Conservation (phyloP, 768 basidiomycete species). For the Tephrocybe rancida region DNA sequence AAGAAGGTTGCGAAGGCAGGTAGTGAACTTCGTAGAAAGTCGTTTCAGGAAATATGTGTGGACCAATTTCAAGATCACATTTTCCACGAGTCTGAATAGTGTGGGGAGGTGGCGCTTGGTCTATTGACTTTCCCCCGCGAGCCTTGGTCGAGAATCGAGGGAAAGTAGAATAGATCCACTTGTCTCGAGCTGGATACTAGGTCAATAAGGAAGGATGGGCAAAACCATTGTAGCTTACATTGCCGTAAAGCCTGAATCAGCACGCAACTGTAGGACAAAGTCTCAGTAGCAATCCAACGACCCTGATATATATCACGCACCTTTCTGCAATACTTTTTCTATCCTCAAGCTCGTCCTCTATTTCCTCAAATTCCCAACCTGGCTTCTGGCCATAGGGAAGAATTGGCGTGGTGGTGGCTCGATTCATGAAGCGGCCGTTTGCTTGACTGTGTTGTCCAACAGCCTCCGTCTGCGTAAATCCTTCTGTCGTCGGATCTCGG, state of each 20-base stretch:
- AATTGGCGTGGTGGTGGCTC: conserved; percentile 17
- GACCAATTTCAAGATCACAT: conserved; percentile 75
- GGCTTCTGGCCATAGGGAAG: conserved; percentile 61
- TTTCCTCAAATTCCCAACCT: conserved; percentile 58
- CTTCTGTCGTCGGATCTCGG: conserved; percentile 13
- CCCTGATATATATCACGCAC: conserved; percentile 28
- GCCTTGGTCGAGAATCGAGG: conserved; percentile 72
- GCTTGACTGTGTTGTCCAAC: conserved; percentile 19
- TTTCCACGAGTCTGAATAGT: conserved; percentile 65
- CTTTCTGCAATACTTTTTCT: conserved; percentile 61
- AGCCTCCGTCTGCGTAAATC: conserved; percentile 3
- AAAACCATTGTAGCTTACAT: conserved; percentile 43
- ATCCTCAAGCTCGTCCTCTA: conserved; percentile 41
- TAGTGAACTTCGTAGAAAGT: conserved; percentile 77
- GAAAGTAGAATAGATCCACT: conserved; percentile 69
- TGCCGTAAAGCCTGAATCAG: conserved; percentile 70
- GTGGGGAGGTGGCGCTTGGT: conserved; percentile 63
- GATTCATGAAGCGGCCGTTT: conserved; percentile 15
- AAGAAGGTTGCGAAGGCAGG: conserved; percentile 34
- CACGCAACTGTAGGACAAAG: conserved; percentile 45
- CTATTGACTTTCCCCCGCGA: conserved; percentile 56
- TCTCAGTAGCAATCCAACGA: not conserved
- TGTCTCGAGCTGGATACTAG: conserved; percentile 58
- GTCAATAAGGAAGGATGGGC: conserved; percentile 10
- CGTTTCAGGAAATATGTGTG: conserved; percentile 71